A percentile compares a stretch with the other conserved stretches of the same genome.
Conservation (phyloP, 139 green algal genomes). For the Ettlia oleoabundans region DNA sequence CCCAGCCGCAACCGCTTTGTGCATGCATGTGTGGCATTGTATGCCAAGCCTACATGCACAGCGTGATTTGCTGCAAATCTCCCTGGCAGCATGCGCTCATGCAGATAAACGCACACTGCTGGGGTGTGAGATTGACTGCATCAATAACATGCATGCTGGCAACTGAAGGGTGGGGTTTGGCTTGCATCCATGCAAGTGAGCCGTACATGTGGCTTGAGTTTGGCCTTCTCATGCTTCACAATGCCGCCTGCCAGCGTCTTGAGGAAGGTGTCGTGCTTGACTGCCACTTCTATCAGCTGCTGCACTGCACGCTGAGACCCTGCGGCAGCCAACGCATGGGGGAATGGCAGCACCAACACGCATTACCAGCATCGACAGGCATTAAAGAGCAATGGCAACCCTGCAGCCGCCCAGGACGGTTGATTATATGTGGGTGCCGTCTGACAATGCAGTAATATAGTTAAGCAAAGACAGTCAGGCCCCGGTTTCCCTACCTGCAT, state of each 20-base stretch:
- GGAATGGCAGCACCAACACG: neutral
- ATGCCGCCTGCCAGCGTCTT: constrained; percentile 57
- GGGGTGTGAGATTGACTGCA: too few species aligned
- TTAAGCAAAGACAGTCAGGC: too few species aligned
- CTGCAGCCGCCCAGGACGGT: too few species aligned
- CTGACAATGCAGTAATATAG: too few species aligned
- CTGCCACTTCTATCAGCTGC: constrained; percentile 36
- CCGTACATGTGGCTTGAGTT: constrained; percentile 36
- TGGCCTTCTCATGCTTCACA: constrained; percentile 46
- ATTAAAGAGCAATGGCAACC: too few species aligned
- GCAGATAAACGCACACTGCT: too few species aligned
- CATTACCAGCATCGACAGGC: neutral
- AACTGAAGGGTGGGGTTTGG: neutral
- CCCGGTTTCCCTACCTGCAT: constrained; percentile 11
- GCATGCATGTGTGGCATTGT: neutral
- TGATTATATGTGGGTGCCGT: too few species aligned
- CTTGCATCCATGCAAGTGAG: neutral
- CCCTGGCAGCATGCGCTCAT: too few species aligned
- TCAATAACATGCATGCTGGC: too few species aligned
- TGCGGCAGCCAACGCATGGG: neutral
- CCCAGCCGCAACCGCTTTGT: neutral
- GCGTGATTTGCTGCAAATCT: too few species aligned
- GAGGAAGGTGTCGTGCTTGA: constrained; percentile 56
- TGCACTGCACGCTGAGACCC: constrained; percentile 47
- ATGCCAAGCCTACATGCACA: neutral